Conservation (phyloP, 108 stramenopile species). For the Ochromonas danica region DNA sequence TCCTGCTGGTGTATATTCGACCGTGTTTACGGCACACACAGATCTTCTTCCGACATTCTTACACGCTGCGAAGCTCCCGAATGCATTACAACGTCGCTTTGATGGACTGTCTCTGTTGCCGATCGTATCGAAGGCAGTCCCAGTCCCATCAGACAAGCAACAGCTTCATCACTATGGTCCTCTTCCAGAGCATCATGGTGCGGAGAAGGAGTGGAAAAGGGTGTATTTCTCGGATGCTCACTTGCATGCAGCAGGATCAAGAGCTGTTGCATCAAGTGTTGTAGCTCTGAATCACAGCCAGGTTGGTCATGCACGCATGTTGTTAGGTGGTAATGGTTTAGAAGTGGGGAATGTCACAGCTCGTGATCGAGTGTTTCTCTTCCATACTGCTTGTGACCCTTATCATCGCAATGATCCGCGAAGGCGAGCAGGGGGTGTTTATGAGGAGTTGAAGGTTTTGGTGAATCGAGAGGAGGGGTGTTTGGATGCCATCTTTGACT, state of each 20-base stretch:
- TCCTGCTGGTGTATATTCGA: not conserved
- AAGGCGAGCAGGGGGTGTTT: not conserved
- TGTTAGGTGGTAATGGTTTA: not conserved
- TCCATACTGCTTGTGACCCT: not conserved
- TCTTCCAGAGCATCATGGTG: not conserved
- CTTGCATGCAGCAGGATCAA: not conserved
- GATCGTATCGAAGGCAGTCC: not conserved
- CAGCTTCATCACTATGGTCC: not conserved
- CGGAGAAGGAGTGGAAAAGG: not conserved
- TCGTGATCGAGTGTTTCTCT: not conserved
- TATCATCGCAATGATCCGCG: not conserved
- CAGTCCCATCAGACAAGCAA: not conserved
- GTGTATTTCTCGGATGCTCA: not conserved
- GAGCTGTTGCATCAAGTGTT: not conserved
- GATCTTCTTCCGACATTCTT: constrained; percentile 7
- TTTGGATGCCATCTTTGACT: too few species aligned
- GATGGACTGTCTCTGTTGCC: constrained; percentile 5
- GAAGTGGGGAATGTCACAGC: not conserved
- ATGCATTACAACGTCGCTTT: not conserved
- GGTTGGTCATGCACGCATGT: not conserved
- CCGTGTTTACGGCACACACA: not conserved
- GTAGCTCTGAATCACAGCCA: not conserved
- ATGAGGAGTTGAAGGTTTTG: too few species aligned
- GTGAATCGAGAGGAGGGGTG: too few species aligned
- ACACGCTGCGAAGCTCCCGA: not conserved